phyloP scores from a whole-genome alignment of 2,329 filamentous ascomycete species.

The Ophiocordyceps sinensis region DNA sequence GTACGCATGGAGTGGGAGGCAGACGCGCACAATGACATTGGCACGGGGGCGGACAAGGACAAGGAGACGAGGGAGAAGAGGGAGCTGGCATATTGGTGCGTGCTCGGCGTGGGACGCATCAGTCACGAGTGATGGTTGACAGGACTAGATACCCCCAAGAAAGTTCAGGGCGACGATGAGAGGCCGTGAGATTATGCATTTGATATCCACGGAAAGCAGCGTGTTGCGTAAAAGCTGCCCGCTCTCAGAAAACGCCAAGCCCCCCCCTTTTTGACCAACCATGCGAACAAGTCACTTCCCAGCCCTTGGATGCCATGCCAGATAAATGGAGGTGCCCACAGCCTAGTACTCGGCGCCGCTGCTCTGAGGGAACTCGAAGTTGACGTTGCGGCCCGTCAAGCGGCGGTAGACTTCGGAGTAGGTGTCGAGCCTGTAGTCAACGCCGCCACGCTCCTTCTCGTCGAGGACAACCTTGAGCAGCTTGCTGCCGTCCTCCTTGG shows the following conservation, averaged over 20 bases:
- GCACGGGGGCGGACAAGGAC: conserved; percentile 33
- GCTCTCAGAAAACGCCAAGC: conserved; percentile 30
- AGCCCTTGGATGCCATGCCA: conserved; percentile 5
- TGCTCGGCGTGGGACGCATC: conserved; percentile 76
- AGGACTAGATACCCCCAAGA: conserved; percentile 26
- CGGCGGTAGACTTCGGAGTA: conserved; percentile 99
- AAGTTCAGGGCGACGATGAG: conserved; percentile 8
- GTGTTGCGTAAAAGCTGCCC: conserved; percentile 34
- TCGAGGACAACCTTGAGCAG: conserved; percentile 97
- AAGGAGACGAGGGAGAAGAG: conserved; percentile 60
- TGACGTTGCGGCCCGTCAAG: conserved; percentile 88
- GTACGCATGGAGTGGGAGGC: conserved; percentile 84
- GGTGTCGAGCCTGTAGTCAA: conserved; percentile 98
- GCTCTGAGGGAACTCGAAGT: conserved; percentile 96
- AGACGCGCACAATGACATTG: conserved; percentile 51
- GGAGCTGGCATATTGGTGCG: conserved; percentile 92
- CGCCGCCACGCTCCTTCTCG: conserved; percentile 99
- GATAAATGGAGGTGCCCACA: conserved; percentile 1
- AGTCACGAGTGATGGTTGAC: conserved; percentile 24
- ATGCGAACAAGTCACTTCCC: conserved; percentile 20
- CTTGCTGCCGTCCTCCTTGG: conserved; percentile 98
- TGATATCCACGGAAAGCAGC: conserved; percentile 20
- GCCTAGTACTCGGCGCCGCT: conserved; percentile 68
- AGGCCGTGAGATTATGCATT: conserved; percentile 11
- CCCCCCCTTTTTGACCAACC: conserved; percentile 27